Base-by-base conservation (phyloP, 2,329 filamentous ascomycete genomes). In the Chaetomiaceae sp. region DNA sequence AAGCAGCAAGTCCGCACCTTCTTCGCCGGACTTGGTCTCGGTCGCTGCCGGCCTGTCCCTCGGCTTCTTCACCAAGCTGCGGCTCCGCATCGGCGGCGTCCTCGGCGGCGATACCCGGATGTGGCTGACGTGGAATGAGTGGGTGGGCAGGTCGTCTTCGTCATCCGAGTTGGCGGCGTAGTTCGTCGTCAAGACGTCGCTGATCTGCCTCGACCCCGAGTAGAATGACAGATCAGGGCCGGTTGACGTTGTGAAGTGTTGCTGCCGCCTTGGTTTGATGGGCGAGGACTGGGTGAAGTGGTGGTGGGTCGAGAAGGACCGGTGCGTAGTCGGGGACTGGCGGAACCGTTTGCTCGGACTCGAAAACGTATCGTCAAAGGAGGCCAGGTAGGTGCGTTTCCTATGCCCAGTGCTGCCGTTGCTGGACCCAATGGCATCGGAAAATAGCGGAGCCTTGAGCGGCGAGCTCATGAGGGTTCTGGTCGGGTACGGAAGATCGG, bases 211-310 rank as follows among this genome's bases (percentile, higher is more conserved):
- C 44, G 81, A 78, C 54, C 86, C 81, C 23, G 84, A 83, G 65
- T 89, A 89, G 66, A 95, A 91, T 44, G 89, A 90, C 35, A 92
- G 75, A 56, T 85, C 82, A 1, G 87, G 85, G 4, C 85, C 82
- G 45, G 81, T 80, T 14, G 81, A 79, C 17, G 82, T 86, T 40
- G 83, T 86, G 61, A 91, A 92, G 67, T 86, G 83, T 60, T 84
- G 77, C 63, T 87, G 84, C 62, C 86, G 83, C 60, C 82, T 82
- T 58, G 84, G 79, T 70, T 92, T 88, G 63, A 89, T 83, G 20
- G 92, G 92, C 4, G 91, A 96, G 4, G 90, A 96, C 65, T 95
- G 85, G 16, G 89, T 81, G 52, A 95, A 73, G 62, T 85, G 83
- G 65, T 90, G 83, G 52, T 77, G 76, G 69, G 50, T 82, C 76